These are phyloP conservation scores for Paramecium sonneborni DNA, from an alignment of 73 alveolate genomes.

Conservation along the genomic window DNA sequence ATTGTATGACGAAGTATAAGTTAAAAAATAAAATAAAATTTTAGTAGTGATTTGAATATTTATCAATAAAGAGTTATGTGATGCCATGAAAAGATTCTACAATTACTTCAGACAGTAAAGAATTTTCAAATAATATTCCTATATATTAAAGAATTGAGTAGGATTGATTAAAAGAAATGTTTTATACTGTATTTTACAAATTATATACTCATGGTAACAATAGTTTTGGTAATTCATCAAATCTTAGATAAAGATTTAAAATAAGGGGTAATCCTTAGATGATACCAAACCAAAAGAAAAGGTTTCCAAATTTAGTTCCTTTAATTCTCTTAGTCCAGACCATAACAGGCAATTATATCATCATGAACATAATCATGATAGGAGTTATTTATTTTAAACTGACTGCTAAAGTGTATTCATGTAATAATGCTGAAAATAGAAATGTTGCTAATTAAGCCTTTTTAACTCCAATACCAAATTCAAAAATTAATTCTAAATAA, in stretches of 20 bases:
- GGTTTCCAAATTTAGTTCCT: constrained; percentile 60
- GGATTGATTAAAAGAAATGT: neutral
- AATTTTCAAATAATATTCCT: too few relatives aligned
- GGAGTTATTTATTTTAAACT: constrained; percentile 64
- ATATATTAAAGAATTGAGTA: neutral
- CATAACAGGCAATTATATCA: constrained; percentile 64
- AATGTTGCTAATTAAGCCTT: constrained; percentile 63
- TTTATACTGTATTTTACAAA: neutral
- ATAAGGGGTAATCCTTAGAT: constrained; percentile 61
- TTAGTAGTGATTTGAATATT: too few relatives aligned
- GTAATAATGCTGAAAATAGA: constrained; percentile 74
- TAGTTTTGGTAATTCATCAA: constrained; percentile 53
- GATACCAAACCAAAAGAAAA: constrained; percentile 66
- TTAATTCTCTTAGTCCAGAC: constrained; percentile 45
- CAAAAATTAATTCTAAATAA: constrained; percentile 65
- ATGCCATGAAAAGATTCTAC: too few relatives aligned
- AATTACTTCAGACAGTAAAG: too few relatives aligned
- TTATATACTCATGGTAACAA: neutral
- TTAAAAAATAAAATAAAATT: too few relatives aligned
- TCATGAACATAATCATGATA: constrained; percentile 59
- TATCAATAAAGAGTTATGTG: too few relatives aligned
- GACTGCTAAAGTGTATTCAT: constrained; percentile 68
- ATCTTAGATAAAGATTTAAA: constrained; percentile 50
- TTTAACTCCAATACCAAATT: neutral
- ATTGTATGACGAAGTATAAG: too few relatives aligned